Evolutionary conservation across 2,329 filamentous ascomycete genomes (phyloP), one percentile per base, ranked within the genome.

Genomic region (Periconia sp.): DNA sequence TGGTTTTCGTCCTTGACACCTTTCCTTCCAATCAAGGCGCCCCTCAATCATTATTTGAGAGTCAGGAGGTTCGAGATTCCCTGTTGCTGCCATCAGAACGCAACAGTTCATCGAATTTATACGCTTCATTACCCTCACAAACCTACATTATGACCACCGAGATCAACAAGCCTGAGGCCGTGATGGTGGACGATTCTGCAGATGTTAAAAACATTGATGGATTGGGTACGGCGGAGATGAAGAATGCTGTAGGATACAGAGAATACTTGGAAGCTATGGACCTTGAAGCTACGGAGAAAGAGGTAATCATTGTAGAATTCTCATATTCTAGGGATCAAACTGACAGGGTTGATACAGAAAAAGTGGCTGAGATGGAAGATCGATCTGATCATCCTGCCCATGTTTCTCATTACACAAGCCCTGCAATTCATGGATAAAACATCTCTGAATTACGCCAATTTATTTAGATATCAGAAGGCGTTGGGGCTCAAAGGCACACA

Each of bases 381-480:
- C 18, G 63, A 66, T 44, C 50, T 65, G 19, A 47, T 61, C 43
- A 60, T 66, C 47, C 51, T 65, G 1, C 63, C 63, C 10, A 63
- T 64, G 41, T 65, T 64, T 49, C 56, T 64, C 18, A 49, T 64
- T 42, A 64, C 60, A 2, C 60, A 65, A 40, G 52, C 55, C 10
- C 53, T 65, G 13, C 62, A 65, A 44, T 65, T 64, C 49, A 60
- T 65, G 52, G 60, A 65, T 46, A 64, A 60, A 41, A 64, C 63
- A 13, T 53, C 63, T n/a, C 50, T 65, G 2, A 64, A 64, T 50
- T 65, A 65, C 41, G 63, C 63, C 33, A 64, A 64, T 44, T 59
- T 76, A 1, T 74, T 76, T 50, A 67, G 65, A 0, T 74, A 76
- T 43, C 65, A 74, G 41, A 55, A 66, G 33, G 73, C 71, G 5